Evolutionary conservation across 2,329 filamentous ascomycete genomes (phyloP), one percentile per base, ranked within the genome.

Genomic region (Hymenoscyphus fructigenus): DNA sequence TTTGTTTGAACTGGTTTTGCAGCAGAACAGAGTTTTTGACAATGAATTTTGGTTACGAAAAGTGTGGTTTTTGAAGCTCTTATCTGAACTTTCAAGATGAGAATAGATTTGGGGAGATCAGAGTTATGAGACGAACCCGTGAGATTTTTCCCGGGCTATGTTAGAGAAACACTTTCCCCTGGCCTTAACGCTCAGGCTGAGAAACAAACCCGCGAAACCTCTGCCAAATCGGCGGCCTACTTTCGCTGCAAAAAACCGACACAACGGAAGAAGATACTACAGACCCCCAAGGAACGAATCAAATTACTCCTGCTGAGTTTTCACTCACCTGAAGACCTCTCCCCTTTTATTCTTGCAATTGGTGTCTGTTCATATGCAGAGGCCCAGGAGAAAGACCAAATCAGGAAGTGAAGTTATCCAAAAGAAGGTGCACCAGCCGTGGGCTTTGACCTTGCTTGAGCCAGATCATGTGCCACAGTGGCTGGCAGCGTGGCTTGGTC

Each of bases 401-500:
- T 50, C 34, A 36, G 34, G 34, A 32, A 32, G 29, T 32, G 29
- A 32, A 32, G 29, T n/a, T 5, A 20, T 7, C 41, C 41, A 17
- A 44, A 44, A 44, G 41, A 44, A 44, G 41, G 20, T n/a, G 41
- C 20, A 6, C n/a, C 44, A 20, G 20, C 44, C 23, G 44, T 26
- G 53, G 53, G 53, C 53, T 57, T 57, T 57, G 53, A 57, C 53
- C 14, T 12, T 50, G n/a, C 10, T 12, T 20, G n/a, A 12, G n/a
- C 44, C 44, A 50, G 44, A 50, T 50, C 44, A 50, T 57, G 53
- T 57, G 53, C 23, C 53, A 32, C 26, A 57, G 29, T 32, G 29
- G 29, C 5, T 32, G 29, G 29, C 29, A 32, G 53, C 29, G 29
- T 28, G 26, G 29, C 26, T 57, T 29, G 26, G 23, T 20, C 23